Evolutionary conservation across 1,139 yeast species (phyloP), one percentile per base, ranked within the genome.

Genomic region (Groenewaldozyma auringiensis): DNA sequence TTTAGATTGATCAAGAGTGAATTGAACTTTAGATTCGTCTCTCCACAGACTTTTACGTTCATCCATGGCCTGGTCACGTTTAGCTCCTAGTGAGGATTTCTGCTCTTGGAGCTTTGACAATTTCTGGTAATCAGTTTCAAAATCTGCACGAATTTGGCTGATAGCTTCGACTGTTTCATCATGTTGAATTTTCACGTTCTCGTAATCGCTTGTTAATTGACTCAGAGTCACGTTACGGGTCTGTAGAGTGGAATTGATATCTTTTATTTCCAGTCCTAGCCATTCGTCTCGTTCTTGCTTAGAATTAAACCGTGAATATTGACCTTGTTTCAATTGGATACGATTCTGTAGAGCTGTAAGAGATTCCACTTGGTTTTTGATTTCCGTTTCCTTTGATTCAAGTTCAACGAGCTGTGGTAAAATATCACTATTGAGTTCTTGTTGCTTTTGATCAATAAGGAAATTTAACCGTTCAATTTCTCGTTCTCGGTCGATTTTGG

Each of bases 11-110:
- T 77, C 81, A 16, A 72, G 59, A 11, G 79, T 67, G 31, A 83
- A 75, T 50, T 75, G 76, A 33, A 74, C 63, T 53, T 76, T 77
- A 46, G 83, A 78, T 58, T 86, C 95, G 32, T 81, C 80, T 60
- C 96, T 78, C 96, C 96, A 87, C 14, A 82, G 64, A 13, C 66
- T 66, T 58, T 85, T 86, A 54, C 94, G 74, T 50, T 76, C 71
- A 58, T 89, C 96, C 14, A 76, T 71, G 27, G 78, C 68, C 3
- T 60, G 65, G 27, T 57, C 62, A 21, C 62, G 56, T 11, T 34
- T 40, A 4, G 49, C 34, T 29, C 49, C 54, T 6, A 53, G 50
- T 2, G 49, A 50, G 9, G 50, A 25, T 31, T 49, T 46, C n/a
- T 44, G 40, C 21, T 44, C 50, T 32, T 47, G 48, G 14, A 49